These are phyloP conservation scores for Turritis glabra DNA, from an alignment of 345 rosid species.

Conservation along the genomic window DNA sequence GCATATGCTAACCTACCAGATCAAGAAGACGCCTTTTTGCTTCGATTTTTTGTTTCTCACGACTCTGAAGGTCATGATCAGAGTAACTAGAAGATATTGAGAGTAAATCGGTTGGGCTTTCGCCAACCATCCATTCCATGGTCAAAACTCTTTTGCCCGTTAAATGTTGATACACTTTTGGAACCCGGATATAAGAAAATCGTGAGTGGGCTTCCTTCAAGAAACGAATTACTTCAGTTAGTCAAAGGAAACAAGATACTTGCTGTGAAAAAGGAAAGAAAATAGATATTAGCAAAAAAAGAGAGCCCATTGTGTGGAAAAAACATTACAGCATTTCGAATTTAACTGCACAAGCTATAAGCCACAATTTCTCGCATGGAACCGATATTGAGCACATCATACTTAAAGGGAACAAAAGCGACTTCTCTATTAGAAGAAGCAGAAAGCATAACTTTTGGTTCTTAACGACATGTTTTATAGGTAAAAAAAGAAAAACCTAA, in stretches of 20 bases:
- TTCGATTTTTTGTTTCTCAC: conserved; percentile 61
- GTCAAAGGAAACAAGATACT: conserved; percentile 21
- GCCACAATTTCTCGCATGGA: neutral
- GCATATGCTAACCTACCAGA: conserved; percentile 54
- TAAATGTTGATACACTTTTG: conserved; percentile 65
- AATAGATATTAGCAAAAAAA: neutral
- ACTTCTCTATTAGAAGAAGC: conserved; percentile 15
- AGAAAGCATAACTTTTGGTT: conserved; percentile 9
- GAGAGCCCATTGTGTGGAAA: conserved; percentile 5
- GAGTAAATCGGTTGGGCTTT: conserved; percentile 73
- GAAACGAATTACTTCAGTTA: conserved; percentile 29
- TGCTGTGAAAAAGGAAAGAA: neutral
- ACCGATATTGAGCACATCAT: neutral
- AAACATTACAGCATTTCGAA: neutral
- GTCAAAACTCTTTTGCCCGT: conserved; percentile 83
- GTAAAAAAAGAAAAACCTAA: neutral
- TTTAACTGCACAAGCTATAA: conserved; percentile 14
- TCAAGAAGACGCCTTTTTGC: conserved; percentile 77
- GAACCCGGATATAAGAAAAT: conserved; percentile 63
- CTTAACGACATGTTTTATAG: neutral
- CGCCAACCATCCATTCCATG: conserved; percentile 97
- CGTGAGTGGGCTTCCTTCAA: conserved; percentile 80
- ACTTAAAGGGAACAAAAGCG: neutral
- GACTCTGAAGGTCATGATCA: conserved; percentile 41
- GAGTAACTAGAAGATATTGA: conserved; percentile 47